phyloP scores from a whole-genome alignment of 2,329 filamentous ascomycete genomes.

The Mycosphaerella sp. region DNA sequence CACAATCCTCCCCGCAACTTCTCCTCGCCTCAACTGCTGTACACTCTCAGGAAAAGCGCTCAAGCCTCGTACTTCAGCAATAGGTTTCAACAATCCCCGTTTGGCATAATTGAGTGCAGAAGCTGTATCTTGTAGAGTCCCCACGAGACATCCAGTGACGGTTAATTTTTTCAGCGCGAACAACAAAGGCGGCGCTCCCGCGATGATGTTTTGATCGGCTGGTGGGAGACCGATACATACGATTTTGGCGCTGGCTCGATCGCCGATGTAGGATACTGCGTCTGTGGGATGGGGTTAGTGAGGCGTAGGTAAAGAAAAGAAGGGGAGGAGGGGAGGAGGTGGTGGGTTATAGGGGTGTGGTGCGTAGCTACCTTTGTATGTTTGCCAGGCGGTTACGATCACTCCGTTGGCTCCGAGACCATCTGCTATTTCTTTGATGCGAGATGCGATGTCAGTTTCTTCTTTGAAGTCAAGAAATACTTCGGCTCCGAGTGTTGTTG shows the following conservation, averaged over 20 bases:
- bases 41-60: conserved; percentile 46
- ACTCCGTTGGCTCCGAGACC: conserved; percentile 43
- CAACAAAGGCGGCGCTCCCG: conserved; percentile 31
- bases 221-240: conserved; percentile 43
- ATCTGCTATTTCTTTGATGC: conserved; percentile 42
- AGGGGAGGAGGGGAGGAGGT: not conserved
- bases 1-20: conserved; percentile 49
- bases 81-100: conserved; percentile 45
- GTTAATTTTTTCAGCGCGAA: conserved; percentile 31
- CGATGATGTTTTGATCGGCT: conserved; percentile 30
- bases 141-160: conserved; percentile 39
- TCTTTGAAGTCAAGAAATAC: conserved; percentile 50
- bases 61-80: conserved; percentile 44
- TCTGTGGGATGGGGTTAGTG: conserved; percentile 17
- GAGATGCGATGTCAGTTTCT: conserved; percentile 34
- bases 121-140: conserved; percentile 43
- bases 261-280: conserved; percentile 40
- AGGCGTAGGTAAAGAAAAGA: no score
- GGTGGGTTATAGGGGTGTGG: no score
- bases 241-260: conserved; percentile 43
- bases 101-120: conserved; percentile 44
- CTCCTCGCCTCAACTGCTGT: conserved; percentile 43
- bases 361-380: conserved; percentile 2
- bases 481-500: conserved; percentile 47
- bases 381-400: conserved; percentile 33